Percentiles rank a stretch among this genome's conserved stretches.
These are phyloP conservation scores for Saitozyma podzolica DNA, from an alignment of 768 basidiomycete genomes.

Conservation along the genomic window DNA sequence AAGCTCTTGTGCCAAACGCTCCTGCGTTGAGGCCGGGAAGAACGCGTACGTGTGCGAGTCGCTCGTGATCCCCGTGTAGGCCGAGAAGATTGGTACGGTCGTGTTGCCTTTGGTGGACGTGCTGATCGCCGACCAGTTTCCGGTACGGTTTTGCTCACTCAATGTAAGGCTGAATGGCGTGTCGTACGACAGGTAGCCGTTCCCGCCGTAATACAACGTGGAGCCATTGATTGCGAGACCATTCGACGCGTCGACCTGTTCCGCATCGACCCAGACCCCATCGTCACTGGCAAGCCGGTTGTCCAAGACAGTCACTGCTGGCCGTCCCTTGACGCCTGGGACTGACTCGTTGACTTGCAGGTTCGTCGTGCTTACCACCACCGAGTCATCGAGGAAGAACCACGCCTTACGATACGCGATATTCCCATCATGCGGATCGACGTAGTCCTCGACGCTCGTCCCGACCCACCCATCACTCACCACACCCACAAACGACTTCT, in stretches of 20 bases:
- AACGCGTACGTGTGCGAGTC: constrained; percentile 61
- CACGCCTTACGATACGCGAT: constrained; percentile 69
- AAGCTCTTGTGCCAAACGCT: constrained; percentile 10
- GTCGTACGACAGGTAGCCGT: constrained; percentile 63
- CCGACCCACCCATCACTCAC: constrained; percentile 63
- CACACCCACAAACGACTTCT: constrained; percentile 67
- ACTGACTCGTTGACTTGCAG: constrained; percentile 4
- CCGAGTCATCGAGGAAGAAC: constrained; percentile 69
- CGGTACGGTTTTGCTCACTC: constrained; percentile 58
- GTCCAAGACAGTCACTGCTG: constrained; percentile 68
- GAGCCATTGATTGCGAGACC: constrained; percentile 39
- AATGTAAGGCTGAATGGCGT: constrained; percentile 50
- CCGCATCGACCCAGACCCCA: constrained; percentile 56
- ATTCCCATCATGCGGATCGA: constrained; percentile 62
- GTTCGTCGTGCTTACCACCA: constrained; percentile 62
- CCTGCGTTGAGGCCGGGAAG: constrained; percentile 59
- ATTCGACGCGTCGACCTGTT: constrained; percentile 11
- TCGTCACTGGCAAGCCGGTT: constrained; percentile 58
- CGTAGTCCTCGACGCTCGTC: constrained; percentile 66
- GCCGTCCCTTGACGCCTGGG: constrained; percentile 9
- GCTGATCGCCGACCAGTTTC: constrained; percentile 66
- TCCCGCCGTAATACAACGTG: constrained; percentile 65
- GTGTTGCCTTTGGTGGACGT: constrained; percentile 63
- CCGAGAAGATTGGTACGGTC: constrained; percentile 66
- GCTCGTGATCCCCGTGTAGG: constrained; percentile 59